Evolutionary conservation across 2,329 filamentous ascomycete genomes (phyloP).

Genomic region (Venturia oleaginea): DNA sequence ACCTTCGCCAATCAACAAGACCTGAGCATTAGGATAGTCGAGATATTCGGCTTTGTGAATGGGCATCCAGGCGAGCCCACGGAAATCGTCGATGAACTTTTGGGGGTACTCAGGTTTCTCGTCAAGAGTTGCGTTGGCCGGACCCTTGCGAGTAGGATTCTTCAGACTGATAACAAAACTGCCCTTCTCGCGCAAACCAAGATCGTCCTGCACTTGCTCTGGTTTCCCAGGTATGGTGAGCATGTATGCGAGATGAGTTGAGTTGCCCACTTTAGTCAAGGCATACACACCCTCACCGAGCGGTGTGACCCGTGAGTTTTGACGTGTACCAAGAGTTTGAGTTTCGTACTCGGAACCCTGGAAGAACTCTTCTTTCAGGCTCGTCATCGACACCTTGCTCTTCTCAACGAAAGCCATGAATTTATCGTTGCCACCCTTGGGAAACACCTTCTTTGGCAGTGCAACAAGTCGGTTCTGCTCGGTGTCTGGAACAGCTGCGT

Average conservation of each 20-base stretch:
- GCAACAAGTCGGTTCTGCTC: constrained; percentile 63
- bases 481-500: constrained; percentile 47
- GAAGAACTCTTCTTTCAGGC: constrained; percentile 66
- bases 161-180: constrained; percentile 73
- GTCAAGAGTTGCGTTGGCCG: constrained; percentile 53
- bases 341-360: constrained; percentile 60
- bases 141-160: constrained; percentile 64
- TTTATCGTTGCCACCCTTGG: constrained; percentile 55
- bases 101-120: constrained; percentile 61
- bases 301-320: constrained; percentile 59
- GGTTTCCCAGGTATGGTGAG: constrained; percentile 63
- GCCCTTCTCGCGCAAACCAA: constrained; percentile 62
- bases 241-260: constrained; percentile 72
- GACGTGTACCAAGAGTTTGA: constrained; percentile 61
- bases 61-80: constrained; percentile 63
- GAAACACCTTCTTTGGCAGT: constrained; percentile 75
- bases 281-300: constrained; percentile 83
- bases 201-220: constrained; percentile 62
- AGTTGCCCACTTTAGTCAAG: constrained; percentile 60
- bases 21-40: constrained; percentile 64
- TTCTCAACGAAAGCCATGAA: constrained; percentile 84
- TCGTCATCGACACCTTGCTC: constrained; percentile 51
- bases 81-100: constrained; percentile 61
- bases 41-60: constrained; percentile 60
- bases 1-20: constrained; percentile 68